Base-by-base conservation (phyloP, 352 stramenopile genomes). In the Elongisporangium anandrum region DNA sequence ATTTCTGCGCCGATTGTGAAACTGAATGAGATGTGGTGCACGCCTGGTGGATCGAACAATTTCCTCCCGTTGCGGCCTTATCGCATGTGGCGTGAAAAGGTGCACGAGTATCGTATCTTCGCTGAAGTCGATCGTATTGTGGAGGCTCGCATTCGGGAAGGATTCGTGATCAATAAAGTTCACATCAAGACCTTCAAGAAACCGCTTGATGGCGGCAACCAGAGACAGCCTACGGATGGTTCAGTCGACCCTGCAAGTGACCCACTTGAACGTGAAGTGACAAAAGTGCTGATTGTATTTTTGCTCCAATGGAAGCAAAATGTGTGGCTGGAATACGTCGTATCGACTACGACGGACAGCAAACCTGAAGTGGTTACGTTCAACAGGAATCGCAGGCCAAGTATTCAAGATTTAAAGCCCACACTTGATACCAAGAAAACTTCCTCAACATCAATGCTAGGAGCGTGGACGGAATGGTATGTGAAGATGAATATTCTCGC, bases 261-360 rank as follows among this genome's bases (percentile, higher is more conserved):
- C 49, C 60, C 48, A 20, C 45, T 9, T 16, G 23, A 50, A 56
- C 70, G 61, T 19, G 66, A 79, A 57, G 64, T 82, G 13, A 87
- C 73, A 2, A 91, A 94, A 52, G 78, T 94, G 39, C 59, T 90
- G 23, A 67, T 95, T 52, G 82, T 94, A 7, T 96, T 93, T 48
- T 67, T 94, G 41, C 59, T 96, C 19, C 73, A 96, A 56, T 96
- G 87, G 87, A 94, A 94, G 57, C 81, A 92, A 47, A 90, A 94
- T 57, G 81, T 96, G 45, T 96, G 87, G 85, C 66, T 96, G 21
- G 85, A 96, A 68, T 96, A 96, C 52, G 84, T 94, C 17, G 75
- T 95, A 4, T 81, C 83, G 4, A 81, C 79, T 17, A 90, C 84
- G 1, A 90, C 73, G 13, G 77, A 89, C 2, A 67, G 64, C n/a